phyloP scores from a whole-genome alignment of 805 yeast genomes.

The Komagataella mondaviorum region DNA sequence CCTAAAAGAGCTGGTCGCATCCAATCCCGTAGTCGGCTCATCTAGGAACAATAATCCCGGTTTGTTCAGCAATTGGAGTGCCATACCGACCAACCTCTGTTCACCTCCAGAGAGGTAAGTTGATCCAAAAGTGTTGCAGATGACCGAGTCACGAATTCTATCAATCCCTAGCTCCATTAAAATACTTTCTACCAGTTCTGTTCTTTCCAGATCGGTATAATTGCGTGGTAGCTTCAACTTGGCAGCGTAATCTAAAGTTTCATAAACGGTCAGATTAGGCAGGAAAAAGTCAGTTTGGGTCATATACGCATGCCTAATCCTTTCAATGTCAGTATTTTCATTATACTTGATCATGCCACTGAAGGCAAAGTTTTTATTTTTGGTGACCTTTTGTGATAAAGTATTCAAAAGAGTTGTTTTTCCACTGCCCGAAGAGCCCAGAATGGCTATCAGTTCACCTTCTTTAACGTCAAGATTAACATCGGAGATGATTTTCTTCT shows the following conservation, averaged over 20 bases:
- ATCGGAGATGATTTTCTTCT: conserved; percentile 23
- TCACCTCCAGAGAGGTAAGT: conserved; percentile 67
- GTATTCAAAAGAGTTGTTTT: conserved; percentile 62
- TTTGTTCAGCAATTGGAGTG: conserved; percentile 52
- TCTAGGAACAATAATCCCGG: conserved; percentile 61
- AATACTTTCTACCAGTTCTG: conserved; percentile 33
- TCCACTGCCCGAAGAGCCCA: conserved; percentile 74
- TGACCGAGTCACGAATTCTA: conserved; percentile 35
- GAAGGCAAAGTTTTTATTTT: conserved; percentile 23
- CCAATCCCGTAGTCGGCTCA: conserved; percentile 75
- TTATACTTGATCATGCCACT: conserved; percentile 27
- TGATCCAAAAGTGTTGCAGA: conserved; percentile 29
- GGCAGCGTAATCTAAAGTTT: conserved; percentile 50
- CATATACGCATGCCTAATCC: conserved; percentile 34
- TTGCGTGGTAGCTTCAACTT: conserved; percentile 38
- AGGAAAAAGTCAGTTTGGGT: conserved; percentile 53
- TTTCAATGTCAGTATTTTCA: conserved; percentile 8
- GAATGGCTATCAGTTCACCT: conserved; percentile 53
- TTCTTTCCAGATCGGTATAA: conserved; percentile 26
- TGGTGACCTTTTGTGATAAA: conserved; percentile 31
- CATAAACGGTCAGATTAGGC: conserved; percentile 53
- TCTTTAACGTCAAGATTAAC: conserved; percentile 46
- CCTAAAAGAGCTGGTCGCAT: conserved; percentile 52
- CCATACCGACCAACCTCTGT: conserved; percentile 54
- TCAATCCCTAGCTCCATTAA: conserved; percentile 42